A percentile compares a stretch with the other conserved stretches of the same genome.
phyloP scores from a whole-genome alignment of 2,329 filamentous ascomycete species.

The Calonectria honghensis region DNA sequence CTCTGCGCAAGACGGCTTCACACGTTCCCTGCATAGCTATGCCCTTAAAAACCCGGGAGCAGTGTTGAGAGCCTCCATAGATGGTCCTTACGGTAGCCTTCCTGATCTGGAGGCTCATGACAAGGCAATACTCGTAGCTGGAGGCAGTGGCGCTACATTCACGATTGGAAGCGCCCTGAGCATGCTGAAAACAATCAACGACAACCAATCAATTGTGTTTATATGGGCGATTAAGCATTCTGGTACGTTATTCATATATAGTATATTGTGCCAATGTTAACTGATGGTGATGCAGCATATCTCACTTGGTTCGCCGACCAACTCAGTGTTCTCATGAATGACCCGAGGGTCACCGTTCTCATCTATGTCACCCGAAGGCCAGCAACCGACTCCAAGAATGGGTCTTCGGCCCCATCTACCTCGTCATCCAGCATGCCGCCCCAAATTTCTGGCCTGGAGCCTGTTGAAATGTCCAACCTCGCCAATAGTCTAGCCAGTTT shows the following conservation, averaged over 20 bases:
- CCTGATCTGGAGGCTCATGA: constrained; percentile 72
- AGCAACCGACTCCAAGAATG: constrained; percentile 36
- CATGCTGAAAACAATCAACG: constrained; percentile 57
- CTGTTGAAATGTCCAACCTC: constrained; percentile 28
- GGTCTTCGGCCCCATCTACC: constrained; percentile 36
- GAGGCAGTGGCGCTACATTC: constrained; percentile 78
- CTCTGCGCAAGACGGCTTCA: constrained; percentile 76
- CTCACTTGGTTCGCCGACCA: constrained; percentile 63
- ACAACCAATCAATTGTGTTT: constrained; percentile 59
- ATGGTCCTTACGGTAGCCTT: constrained; percentile 76
- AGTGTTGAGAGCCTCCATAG: constrained; percentile 70
- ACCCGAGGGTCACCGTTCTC: constrained; percentile 56
- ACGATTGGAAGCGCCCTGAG: constrained; percentile 63
- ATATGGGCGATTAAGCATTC: constrained; percentile 63
- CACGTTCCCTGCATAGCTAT: constrained; percentile 71
- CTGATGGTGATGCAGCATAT: constrained; percentile 52
- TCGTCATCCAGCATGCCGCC: constrained; percentile 38
- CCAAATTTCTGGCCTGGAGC: constrained; percentile 32
- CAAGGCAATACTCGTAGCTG: constrained; percentile 75
- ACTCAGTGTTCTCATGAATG: constrained; percentile 56
- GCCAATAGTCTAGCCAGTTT: constrained; percentile 18
- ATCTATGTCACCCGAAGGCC: constrained; percentile 61
- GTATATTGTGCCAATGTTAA: neutral
- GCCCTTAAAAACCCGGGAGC: constrained; percentile 70
- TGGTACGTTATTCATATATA: constrained; percentile 53